Evolutionary conservation across 75 land plant genomes (phyloP).

Genomic region (Selaginella tamariscina): DNA sequence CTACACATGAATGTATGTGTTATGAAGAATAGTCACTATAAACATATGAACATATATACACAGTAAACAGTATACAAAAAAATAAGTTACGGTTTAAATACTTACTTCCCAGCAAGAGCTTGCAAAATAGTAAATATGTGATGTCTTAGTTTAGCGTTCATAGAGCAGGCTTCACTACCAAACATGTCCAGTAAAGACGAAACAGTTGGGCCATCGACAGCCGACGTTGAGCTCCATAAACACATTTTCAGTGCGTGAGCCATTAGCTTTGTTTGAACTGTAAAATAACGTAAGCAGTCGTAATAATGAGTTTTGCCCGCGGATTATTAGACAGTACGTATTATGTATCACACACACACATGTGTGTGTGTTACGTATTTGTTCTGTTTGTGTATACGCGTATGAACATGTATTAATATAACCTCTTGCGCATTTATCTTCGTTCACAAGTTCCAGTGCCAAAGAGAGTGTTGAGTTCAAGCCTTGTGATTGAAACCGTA

Average conservation of each 20-base stretch:
- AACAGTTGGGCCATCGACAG: constrained; percentile 28
- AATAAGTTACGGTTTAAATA: background rate
- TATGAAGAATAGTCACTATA: too few relatives aligned
- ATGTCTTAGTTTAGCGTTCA: constrained; percentile 65
- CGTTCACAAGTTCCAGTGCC: constrained; percentile 41
- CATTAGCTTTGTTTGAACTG: constrained; percentile 71
- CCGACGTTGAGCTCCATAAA: constrained; percentile 20
- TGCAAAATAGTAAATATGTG: constrained; percentile 69
- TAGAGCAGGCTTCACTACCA: constrained; percentile 43
- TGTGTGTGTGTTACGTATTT: too few relatives aligned
- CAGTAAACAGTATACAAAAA: background rate
- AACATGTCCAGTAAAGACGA: constrained; percentile 44
- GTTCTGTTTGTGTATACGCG: background rate
- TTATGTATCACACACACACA: background rate
- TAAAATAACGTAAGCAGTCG: background rate
- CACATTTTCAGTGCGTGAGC: constrained; percentile 39
- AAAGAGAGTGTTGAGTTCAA: constrained; percentile 47
- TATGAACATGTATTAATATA: constrained; percentile 12
- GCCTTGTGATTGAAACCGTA: constrained; percentile 51
- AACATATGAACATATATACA: too few relatives aligned
- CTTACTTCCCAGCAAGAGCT: constrained; percentile 59
- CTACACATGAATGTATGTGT: background rate
- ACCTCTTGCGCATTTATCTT: constrained; percentile 71
- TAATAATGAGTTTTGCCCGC: background rate
- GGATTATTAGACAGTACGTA: background rate